Percentiles rank a stretch among this genome's conserved stretches.
Conservation (phyloP, 306 rosid species). For the Luffa aegyptiaca region DNA sequence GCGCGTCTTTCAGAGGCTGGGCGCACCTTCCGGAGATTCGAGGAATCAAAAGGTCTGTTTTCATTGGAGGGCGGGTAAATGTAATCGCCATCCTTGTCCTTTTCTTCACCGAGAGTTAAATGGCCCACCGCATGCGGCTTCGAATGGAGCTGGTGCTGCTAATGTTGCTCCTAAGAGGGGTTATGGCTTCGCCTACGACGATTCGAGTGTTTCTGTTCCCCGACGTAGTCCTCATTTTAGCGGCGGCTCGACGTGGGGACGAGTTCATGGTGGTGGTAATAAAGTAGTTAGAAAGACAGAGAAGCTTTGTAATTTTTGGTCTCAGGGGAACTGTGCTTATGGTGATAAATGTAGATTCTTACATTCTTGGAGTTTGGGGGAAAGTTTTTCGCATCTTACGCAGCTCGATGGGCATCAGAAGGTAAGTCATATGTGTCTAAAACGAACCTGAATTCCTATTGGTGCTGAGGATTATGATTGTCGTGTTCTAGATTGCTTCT, state of each 20-base stretch:
- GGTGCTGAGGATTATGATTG: background rate
- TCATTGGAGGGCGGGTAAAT: constrained; percentile 94
- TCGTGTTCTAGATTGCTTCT: background rate
- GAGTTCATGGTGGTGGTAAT: constrained; percentile 31
- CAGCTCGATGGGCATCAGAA: constrained; percentile 89
- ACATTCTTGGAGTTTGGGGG: constrained; percentile 88
- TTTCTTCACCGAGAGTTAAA: constrained; percentile 63
- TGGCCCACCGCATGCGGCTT: constrained; percentile 8
- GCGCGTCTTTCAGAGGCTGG: constrained; percentile 63
- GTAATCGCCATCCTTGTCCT: constrained; percentile 67
- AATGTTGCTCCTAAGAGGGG: constrained; percentile 43
- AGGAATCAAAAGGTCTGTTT: constrained; percentile 68
- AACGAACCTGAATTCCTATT: background rate
- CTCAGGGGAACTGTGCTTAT: constrained; percentile 59
- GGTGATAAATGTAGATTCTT: constrained; percentile 75
- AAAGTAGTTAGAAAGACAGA: constrained; percentile 53
- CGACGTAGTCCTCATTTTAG: constrained; percentile 41
- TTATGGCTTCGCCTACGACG: constrained; percentile 32
- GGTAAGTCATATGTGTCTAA: constrained; percentile 20
- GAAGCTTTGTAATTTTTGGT: constrained; percentile 62
- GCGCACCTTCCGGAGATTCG: constrained; percentile 33
- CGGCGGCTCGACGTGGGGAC: constrained; percentile 49
- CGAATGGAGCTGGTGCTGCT: constrained; percentile 38
- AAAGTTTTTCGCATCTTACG: constrained; percentile 57
- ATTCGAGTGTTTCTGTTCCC: constrained; percentile 35